These are phyloP conservation scores for Isabelozyma gotoi DNA, from an alignment of 805 yeast genomes.

Conservation along the genomic window DNA sequence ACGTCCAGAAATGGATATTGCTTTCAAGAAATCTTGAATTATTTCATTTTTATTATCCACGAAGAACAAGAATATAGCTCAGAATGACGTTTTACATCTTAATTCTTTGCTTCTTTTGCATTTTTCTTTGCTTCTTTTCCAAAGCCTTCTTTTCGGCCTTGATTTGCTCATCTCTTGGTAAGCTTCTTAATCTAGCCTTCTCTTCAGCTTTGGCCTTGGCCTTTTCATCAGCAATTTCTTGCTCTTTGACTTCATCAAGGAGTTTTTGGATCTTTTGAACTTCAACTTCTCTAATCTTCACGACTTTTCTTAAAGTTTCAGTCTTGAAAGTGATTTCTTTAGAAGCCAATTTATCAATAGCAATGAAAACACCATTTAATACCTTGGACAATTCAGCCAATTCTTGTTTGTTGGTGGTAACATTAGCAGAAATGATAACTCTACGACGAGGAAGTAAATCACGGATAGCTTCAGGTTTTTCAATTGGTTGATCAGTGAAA, in stretches of 20 bases:
- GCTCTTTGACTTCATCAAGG: slow-evolving; percentile 65
- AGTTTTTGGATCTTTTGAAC: slow-evolving; percentile 64
- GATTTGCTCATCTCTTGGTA: slow-evolving; percentile 76
- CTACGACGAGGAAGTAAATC: slow-evolving; percentile 56
- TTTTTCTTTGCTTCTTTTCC: slow-evolving; percentile 80
- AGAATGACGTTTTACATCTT: slow-evolving; percentile 30
- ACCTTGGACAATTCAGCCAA: slow-evolving; percentile 49
- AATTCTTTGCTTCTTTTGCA: slow-evolving; percentile 58
- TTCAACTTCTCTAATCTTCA: slow-evolving; percentile 76
- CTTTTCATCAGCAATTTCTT: slow-evolving; percentile 67
- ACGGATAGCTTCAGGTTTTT: slow-evolving; percentile 60
- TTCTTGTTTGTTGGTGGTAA: slow-evolving; percentile 52
- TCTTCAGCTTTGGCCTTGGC: slow-evolving; percentile 66
- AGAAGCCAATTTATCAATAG: slow-evolving; percentile 59
- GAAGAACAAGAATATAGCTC: no score
- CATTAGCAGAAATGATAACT: slow-evolving; percentile 53
- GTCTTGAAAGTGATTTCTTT: slow-evolving; percentile 56
- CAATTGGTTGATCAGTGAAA: slow-evolving; percentile 80
- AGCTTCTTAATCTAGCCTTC: slow-evolving; percentile 54
- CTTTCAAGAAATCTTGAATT: background rate
- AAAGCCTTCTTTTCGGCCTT: slow-evolving; percentile 74
- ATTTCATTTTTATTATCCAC: no score
- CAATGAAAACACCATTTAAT: slow-evolving; percentile 53
- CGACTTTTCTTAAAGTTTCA: slow-evolving; percentile 75
- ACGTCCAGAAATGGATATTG: background rate